These are phyloP conservation scores for Mycena epipterygia DNA, from an alignment of 768 basidiomycete genomes.

Conservation along the genomic window DNA sequence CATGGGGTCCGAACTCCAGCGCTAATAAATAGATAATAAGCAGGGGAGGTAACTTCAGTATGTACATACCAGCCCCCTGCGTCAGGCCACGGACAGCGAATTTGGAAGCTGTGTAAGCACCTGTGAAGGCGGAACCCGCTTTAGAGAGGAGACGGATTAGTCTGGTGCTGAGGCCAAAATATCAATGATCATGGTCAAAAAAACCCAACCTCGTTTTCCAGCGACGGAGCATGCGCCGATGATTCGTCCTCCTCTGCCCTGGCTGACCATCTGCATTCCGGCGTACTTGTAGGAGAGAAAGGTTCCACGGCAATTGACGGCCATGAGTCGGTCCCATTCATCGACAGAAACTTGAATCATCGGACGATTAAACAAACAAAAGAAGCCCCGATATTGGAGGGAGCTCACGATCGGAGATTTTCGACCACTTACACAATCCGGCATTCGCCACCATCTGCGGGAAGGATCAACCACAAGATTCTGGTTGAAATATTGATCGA, in stretches of 20 bases:
- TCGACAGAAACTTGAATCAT: background rate
- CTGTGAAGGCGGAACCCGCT: background rate
- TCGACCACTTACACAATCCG: no score
- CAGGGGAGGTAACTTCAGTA: background rate
- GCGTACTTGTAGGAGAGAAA: no score
- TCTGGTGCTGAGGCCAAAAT: background rate
- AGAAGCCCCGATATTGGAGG: no score
- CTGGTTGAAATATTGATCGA: no score
- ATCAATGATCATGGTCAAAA: no score
- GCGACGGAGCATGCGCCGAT: background rate
- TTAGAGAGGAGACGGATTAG: background rate
- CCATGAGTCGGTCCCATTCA: background rate
- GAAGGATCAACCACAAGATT: no score
- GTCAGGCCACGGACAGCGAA: conserved; percentile 1
- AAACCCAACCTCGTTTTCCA: background rate
- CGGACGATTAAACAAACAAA: no score
- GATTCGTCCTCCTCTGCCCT: background rate
- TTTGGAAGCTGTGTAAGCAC: conserved; percentile 34
- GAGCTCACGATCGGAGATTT: no score
- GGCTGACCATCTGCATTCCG: background rate
- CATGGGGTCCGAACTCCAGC: conserved; percentile 35
- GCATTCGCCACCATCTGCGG: no score
- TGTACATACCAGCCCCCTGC: conserved; percentile 7
- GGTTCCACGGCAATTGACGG: no score
- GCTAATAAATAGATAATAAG: conserved; percentile 19